A percentile compares a stretch with the other conserved stretches of the same genome.
These are phyloP conservation scores for Mycena metata DNA, from an alignment of 768 basidiomycete species.

Conservation along the genomic window DNA sequence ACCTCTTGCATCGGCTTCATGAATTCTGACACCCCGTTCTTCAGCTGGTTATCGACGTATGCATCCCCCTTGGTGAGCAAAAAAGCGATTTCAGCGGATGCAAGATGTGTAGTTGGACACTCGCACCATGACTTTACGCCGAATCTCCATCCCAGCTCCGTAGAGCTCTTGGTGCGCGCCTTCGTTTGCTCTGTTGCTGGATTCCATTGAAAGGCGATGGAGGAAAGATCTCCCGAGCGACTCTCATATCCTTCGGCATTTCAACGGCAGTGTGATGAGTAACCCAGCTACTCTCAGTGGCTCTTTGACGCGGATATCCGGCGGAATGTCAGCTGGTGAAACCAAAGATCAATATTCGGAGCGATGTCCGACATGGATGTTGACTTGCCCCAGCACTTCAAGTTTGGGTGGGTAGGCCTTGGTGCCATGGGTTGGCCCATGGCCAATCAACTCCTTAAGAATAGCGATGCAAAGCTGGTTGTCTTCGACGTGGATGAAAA, in stretches of 20 bases:
- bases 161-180: slow-evolving; percentile 57
- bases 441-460: slow-evolving; percentile 53
- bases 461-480: slow-evolving; percentile 45
- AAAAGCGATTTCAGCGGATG: too few relatives aligned
- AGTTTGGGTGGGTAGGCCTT: slow-evolving; percentile 54
- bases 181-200: slow-evolving; percentile 46
- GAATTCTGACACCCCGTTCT: slow-evolving; percentile 58
- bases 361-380: slow-evolving; percentile 28
- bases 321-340: slow-evolving; percentile 30
- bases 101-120: too few relatives aligned
- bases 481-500: slow-evolving; percentile 53
- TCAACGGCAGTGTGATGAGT: slow-evolving; percentile 12
- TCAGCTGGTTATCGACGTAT: slow-evolving; percentile 58
- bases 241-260: background rate
- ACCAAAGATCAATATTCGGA: background rate
- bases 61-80: too few relatives aligned
- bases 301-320: slow-evolving; percentile 23
- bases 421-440: slow-evolving; percentile 63
- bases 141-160: slow-evolving; percentile 55
- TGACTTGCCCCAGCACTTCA: slow-evolving; percentile 37
- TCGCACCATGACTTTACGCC: slow-evolving; percentile 58
- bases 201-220: slow-evolving; percentile 38
- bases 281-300: background rate
- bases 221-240: background rate
- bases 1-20: slow-evolving; percentile 64